These are phyloP conservation scores for Sphagnurus paluster DNA, from an alignment of 1,284 basidiomycete genomes.

Conservation along the genomic window DNA sequence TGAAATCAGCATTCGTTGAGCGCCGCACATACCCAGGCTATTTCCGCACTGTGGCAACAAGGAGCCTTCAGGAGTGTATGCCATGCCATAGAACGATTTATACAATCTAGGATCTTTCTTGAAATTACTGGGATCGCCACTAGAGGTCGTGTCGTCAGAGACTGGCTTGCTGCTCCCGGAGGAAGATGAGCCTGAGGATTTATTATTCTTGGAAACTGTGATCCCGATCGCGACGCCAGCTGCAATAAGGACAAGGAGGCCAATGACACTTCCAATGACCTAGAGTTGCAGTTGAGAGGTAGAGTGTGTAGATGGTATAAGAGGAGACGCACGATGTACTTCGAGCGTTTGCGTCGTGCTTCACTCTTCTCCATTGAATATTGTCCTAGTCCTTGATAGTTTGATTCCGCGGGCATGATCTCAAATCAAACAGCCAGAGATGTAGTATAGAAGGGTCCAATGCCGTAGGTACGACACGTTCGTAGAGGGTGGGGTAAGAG, in stretches of 20 bases:
- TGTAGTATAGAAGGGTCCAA: background rate
- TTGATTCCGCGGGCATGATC: constrained; percentile 6
- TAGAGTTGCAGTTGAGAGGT: constrained; percentile 26
- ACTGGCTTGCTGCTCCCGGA: no score
- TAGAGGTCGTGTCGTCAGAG: constrained; percentile 8
- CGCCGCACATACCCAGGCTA: constrained; percentile 32
- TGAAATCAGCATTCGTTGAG: background rate
- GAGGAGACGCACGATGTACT: constrained; percentile 13
- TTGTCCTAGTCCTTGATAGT: constrained; percentile 4
- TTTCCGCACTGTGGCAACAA: constrained; percentile 48
- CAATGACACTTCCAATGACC: constrained; percentile 48
- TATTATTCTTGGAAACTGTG: constrained; percentile 41
- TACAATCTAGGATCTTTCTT: constrained; percentile 55
- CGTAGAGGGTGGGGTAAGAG: background rate
- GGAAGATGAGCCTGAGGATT: constrained; percentile 12
- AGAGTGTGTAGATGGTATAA: background rate
- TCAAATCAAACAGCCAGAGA: constrained; percentile 21
- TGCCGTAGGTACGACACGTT: background rate
- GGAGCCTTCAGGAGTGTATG: constrained; percentile 62
- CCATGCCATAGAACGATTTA: constrained; percentile 67
- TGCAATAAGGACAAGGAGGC: constrained; percentile 44
- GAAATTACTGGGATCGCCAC: constrained; percentile 60
- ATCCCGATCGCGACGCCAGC: constrained; percentile 56
- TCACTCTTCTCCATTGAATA: constrained; percentile 9
- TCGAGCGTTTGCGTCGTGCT: constrained; percentile 11